Percentiles rank a stretch among this genome's conserved stretches.
phyloP scores from a whole-genome alignment of 352 stramenopile species.

The Phytophthora melonis region DNA sequence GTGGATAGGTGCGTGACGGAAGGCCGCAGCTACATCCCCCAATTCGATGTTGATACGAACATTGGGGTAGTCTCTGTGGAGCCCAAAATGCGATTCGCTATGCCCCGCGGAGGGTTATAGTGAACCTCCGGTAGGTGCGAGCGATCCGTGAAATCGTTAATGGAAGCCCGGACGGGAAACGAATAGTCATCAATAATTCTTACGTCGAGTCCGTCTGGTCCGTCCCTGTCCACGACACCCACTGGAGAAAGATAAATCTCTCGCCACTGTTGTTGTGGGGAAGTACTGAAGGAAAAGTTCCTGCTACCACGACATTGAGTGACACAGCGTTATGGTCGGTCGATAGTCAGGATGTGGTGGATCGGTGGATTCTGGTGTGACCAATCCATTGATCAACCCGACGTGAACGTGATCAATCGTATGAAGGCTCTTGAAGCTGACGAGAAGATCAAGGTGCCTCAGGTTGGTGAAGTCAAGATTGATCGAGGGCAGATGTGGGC shows the following conservation, averaged over 20 bases:
- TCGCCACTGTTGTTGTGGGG: no score
- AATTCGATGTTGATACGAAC: conserved; percentile 7
- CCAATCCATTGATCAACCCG: no score
- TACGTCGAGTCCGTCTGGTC: not conserved
- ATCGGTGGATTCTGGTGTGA: no score
- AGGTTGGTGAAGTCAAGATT: no score
- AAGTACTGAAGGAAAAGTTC: no score
- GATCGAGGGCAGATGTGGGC: no score
- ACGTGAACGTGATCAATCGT: no score
- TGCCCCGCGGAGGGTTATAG: not conserved
- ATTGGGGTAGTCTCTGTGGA: not conserved
- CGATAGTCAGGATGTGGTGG: no score
- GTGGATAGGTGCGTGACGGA: not conserved
- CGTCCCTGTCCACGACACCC: not conserved
- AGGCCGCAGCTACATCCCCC: conserved; percentile 10
- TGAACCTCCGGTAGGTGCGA: not conserved
- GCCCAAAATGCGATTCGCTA: not conserved
- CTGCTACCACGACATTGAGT: no score
- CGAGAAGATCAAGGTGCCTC: no score
- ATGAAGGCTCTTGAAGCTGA: no score
- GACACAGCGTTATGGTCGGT: no score
- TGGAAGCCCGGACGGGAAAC: not conserved
- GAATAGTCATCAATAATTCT: not conserved
- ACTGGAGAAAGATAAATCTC: not conserved
- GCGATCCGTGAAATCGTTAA: conserved; percentile 21